Evolutionary conservation across 2,329 filamentous ascomycete species (phyloP).

Genomic region (Aspergillus nomiae): DNA sequence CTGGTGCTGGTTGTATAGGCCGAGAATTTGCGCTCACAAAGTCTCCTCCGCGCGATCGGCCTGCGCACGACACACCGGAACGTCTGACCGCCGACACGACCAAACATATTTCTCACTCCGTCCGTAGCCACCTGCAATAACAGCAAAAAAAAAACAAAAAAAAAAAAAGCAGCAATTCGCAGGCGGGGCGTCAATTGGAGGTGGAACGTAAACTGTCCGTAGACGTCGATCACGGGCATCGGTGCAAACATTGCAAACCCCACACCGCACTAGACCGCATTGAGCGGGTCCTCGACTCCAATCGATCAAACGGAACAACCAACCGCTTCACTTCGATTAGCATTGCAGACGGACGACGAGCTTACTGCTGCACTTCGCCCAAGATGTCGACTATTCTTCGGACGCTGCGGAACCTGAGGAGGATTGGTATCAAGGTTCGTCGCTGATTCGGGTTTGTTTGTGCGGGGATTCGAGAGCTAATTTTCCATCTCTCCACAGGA

Average conservation of each 20-base stretch:
- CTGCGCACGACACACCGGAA: conserved; percentile 37
- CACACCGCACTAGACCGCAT: conserved; percentile 27
- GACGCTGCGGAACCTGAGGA: conserved; percentile 83
- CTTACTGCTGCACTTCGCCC: conserved; percentile 30
- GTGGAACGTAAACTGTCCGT: conserved; percentile 2
- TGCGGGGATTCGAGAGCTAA: conserved; percentile 37
- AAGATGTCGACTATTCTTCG: conserved; percentile 89
- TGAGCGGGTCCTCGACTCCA: conserved; percentile 23
- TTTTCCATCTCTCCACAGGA: conserved; percentile 59
- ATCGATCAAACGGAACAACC: conserved; percentile 17
- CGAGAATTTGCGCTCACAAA: conserved; percentile 42
- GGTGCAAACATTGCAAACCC: conserved; percentile 42
- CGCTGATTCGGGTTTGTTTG: conserved; percentile 14
- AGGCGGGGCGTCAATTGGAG: neutral
- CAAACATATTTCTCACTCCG: conserved; percentile 34
- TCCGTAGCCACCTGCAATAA: neutral
- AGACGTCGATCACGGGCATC: neutral
- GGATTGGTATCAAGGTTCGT: conserved; percentile 80
- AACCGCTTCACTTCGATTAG: conserved; percentile 17
- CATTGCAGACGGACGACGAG: conserved; percentile 14
- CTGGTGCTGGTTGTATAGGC: conserved; percentile 28
- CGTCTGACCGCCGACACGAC: conserved; percentile 41
- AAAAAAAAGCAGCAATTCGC: neutral
- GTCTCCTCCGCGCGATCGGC: conserved; percentile 32
- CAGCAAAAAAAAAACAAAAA: neutral